Base-by-base conservation (phyloP, 257 asterid species). In the Voacanga thouarsii region DNA sequence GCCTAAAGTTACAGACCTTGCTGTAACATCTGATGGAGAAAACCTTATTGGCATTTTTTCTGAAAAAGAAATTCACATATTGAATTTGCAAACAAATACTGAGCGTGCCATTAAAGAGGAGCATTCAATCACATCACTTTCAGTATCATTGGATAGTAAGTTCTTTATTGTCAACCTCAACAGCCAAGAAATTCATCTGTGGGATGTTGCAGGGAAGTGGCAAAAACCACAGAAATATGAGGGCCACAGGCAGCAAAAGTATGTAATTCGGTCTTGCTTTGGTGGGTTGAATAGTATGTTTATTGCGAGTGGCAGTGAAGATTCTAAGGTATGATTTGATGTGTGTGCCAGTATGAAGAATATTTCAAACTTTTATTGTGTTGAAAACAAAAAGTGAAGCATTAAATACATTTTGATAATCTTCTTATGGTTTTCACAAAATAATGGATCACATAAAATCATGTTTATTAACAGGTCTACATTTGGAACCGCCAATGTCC, bases 301-400 rank as follows among this genome's bases (percentile, higher is more conserved):
- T 77, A 90, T 94, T 59, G 97, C 97, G 77, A 94, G 97, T 82
- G 97, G 99, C 43, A 94, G 99, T 80, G 99, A 92, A 85, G 97
- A 94, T 86, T 89, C 93, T 71, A 86, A 90, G 97, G 99, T 94
- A 87, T 75, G 43, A 75, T 78, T 61, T 50, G 82, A 60, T n/a
- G 14, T 77, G 44, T 37, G 30, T 73, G 28, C 33, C 77, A 3
- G 45, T 43, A 37, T n/a, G 33, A n/a, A 56, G 33, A 19, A 37
- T 43, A 43, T 28, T 12, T 64, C 16, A 45, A 16, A 24, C 64
- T 16, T 16, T 24, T 10, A 55, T 41, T 23, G 28, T 21, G 51
- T 11, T 37, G 8, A 45, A 23, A 18, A 10, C 50, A 50, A 56
- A 44, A 19, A 39, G 21, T 23, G 72, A 11, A 12, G 33, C 51